Evolutionary conservation across 2,329 filamentous ascomycete genomes (phyloP).

Genomic region (Fusarium sp.): DNA sequence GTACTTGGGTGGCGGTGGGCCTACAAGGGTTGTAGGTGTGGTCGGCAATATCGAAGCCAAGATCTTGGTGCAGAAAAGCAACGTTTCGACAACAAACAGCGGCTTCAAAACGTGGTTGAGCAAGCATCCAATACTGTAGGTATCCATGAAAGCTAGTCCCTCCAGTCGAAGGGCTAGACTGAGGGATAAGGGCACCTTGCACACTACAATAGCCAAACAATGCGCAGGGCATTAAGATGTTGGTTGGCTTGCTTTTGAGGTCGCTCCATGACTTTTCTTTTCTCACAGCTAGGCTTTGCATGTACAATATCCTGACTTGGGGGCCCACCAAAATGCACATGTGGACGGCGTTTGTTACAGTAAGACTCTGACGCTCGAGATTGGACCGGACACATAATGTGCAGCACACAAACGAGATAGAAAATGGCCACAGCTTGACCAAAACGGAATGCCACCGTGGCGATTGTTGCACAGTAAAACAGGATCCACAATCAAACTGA

Average conservation of each 20-base stretch:
- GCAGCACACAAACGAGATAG: constrained; percentile 2
- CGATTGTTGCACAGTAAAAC: constrained; percentile 11
- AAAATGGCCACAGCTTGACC: constrained; percentile 6
- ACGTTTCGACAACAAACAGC: constrained; percentile 33
- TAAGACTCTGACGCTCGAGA: neutral
- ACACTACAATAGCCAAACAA: neutral
- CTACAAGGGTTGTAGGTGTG: constrained; percentile 7
- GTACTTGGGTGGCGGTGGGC: constrained; percentile 17
- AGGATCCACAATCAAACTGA: neutral
- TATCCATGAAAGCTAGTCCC: neutral
- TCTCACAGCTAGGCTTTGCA: neutral
- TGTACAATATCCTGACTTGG: neutral
- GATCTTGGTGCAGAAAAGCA: constrained; percentile 8
- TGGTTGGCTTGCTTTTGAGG: neutral
- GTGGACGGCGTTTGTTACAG: constrained; percentile 6
- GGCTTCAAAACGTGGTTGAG: constrained; percentile 20
- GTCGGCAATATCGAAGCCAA: constrained; percentile 1
- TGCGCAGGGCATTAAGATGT: neutral
- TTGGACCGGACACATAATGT: constrained; percentile 4
- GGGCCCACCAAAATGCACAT: constrained; percentile 14
- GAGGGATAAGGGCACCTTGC: neutral
- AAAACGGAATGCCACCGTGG: constrained; percentile 3
- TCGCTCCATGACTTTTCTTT: neutral
- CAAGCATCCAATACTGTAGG: constrained; percentile 14
- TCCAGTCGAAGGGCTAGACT: neutral